Percentiles rank a stretch among this genome's conserved stretches.
Conservation (phyloP, 345 rosid species). For the Citrus reticulata region DNA sequence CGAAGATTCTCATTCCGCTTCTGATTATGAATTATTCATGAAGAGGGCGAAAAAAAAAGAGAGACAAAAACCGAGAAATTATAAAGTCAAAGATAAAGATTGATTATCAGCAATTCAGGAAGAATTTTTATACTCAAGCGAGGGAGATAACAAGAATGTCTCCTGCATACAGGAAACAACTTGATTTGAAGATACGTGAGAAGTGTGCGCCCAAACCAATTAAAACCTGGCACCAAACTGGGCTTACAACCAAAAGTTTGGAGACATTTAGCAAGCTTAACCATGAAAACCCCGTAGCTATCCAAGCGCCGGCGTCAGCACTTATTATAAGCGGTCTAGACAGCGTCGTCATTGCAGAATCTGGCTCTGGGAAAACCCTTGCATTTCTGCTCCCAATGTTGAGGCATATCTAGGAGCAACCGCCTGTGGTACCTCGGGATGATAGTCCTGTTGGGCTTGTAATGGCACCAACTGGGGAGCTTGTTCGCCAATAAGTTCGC, state of each 20-base stretch:
- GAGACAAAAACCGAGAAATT: conserved; percentile 39
- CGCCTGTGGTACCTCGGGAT: conserved; percentile 62
- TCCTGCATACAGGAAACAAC: conserved; percentile 60
- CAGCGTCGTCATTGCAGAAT: conserved; percentile 90
- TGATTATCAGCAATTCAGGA: conserved; percentile 70
- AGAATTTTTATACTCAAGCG: conserved; percentile 81
- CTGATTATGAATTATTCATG: conserved; percentile 91
- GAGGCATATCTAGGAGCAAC: conserved; percentile 97
- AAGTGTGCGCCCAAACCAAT: conserved; percentile 87
- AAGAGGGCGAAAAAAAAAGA: conserved; percentile 61
- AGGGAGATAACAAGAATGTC: conserved; percentile 81
- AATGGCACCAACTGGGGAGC: conserved; percentile 99
- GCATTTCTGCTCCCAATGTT: conserved; percentile 90
- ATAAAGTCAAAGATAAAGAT: conserved; percentile 84
- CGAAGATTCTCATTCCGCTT: not conserved
- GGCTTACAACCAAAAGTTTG: conserved; percentile 76
- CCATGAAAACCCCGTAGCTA: conserved; percentile 87
- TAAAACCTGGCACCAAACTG: conserved; percentile 93
- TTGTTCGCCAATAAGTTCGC: conserved; percentile 83
- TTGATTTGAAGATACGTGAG: conserved; percentile 88
- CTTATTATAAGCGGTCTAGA: conserved; percentile 40
- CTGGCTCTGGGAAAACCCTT: conserved; percentile 94
- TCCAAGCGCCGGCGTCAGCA: conserved; percentile 81
- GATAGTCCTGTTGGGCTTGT: conserved; percentile 51
- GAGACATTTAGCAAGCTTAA: conserved; percentile 81